Conservation (phyloP, 2,329 filamentous ascomycete species). For the Geosmithia morbida region DNA sequence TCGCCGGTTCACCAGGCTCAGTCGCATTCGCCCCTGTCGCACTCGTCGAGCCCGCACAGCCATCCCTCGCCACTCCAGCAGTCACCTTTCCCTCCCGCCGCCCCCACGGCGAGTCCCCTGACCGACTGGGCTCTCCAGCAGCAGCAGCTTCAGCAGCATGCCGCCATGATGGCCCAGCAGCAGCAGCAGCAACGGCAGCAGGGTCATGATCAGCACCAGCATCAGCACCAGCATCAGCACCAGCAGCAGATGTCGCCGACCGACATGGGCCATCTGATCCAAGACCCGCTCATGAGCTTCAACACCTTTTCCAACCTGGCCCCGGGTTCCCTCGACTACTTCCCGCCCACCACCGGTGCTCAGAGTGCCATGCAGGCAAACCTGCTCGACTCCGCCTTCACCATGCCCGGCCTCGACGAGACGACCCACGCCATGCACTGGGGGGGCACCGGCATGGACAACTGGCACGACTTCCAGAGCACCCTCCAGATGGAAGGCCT, state of each 20-base stretch:
- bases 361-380: conserved; percentile 44
- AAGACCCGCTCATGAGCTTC: conserved; percentile 42
- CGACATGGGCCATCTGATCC: conserved; percentile 38
- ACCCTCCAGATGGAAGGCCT: conserved; percentile 36
- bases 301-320: conserved; percentile 38
- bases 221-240: conserved; percentile 12
- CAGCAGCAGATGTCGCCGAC: conserved; percentile 22
- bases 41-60: conserved; percentile 35
- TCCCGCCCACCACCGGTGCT: conserved; percentile 29
- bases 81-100: conserved; percentile 36
- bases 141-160: conserved; percentile 27
- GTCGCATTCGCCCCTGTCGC: conserved; percentile 32
- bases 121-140: conserved; percentile 49
- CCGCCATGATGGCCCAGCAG: conserved; percentile 17
- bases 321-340: conserved; percentile 43
- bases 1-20: conserved; percentile 34
- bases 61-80: conserved; percentile 34
- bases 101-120: conserved; percentile 33
- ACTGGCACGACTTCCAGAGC: conserved; percentile 68
- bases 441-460: conserved; percentile 50
- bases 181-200: conserved; percentile 20
- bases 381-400: conserved; percentile 50
- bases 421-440: conserved; percentile 41
- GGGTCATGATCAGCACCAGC: conserved; percentile 8
- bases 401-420: conserved; percentile 42